Evolutionary conservation across 73 alveolate genomes (phyloP), one percentile per base, ranked within the genome.

Genomic region (Paramecium sexaurelia): DNA sequence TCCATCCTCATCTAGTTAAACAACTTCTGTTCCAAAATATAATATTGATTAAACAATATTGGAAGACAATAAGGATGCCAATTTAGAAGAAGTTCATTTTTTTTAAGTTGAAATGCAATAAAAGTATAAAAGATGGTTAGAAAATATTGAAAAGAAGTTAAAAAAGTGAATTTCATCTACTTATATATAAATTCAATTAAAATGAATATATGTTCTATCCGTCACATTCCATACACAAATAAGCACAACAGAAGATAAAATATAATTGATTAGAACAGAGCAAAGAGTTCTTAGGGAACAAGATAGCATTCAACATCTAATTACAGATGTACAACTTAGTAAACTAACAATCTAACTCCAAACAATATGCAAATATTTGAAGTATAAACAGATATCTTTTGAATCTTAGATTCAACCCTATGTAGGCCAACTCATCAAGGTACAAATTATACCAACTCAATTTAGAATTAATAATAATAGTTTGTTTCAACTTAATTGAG

Each of bases 31-130:
- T 41, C 71, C 68, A 20, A 78, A 43, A 51, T 51, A 51, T 51
- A 51, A 51, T 51, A 51, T 51, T n/a, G 67, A 51, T 51, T 20
- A 51, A 20, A 78, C 90, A 10, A 61, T 61, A 61, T 39, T 73
- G 66, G 87, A 73, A 36, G 87, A 73, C 13, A 51, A 51, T n/a
- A 73, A 39, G 22, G 87, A 73, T 36, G 57, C 56, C 3, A 73
- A 73, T 36, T 10, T 73, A 17, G 90, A 78, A 22, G 90, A 78
- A 40, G 90, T 78, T 41, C 90, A 78, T 43, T 78, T 78, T 43
- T 17, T 29, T 22, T 45, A 40, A 33, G 90, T 78, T 2, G 90
- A 78, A 43, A 78, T 61, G 36, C 73, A 45, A 33, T 13, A 78
- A 45, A n/a, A 78, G 29, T 78, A 78, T 24, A 78, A 45, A 61